Conservation (phyloP, 768 basidiomycete species). For the Rhodotorula kratochvilovae region DNA sequence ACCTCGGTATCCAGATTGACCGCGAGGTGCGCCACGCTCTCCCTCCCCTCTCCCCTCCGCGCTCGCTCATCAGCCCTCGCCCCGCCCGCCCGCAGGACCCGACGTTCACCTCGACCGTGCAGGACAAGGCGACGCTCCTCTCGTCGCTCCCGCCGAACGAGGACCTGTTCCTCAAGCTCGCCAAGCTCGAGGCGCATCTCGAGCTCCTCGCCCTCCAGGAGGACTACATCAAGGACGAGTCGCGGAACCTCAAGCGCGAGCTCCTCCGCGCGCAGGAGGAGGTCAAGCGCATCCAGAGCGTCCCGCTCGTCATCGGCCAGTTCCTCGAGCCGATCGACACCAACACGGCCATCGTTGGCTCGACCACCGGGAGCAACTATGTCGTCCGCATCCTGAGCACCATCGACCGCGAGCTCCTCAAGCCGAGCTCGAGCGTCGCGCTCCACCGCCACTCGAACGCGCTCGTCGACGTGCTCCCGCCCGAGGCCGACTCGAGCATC, state of each 20-base stretch:
- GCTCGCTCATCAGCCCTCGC: not conserved
- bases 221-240: conserved; percentile 98
- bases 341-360: conserved; percentile 91
- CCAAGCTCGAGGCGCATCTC: conserved; percentile 87
- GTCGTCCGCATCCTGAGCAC: conserved; percentile 96
- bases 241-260: conserved; percentile 93
- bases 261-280: conserved; percentile 98
- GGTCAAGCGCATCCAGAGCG: conserved; percentile 97
- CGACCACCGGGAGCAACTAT: conserved; percentile 96
- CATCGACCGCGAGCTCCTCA: conserved; percentile 90
- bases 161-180: conserved; percentile 95
- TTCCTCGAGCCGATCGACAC: conserved; percentile 99
- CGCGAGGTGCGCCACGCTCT: conserved; percentile 20
- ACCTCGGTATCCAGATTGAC: conserved; percentile 37
- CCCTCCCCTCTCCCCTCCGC: not conserved
- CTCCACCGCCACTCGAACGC: conserved; percentile 98
- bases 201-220: conserved; percentile 78
- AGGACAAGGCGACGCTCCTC: conserved; percentile 25
- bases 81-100: conserved; percentile 24
- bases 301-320: conserved; percentile 97
- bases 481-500: conserved; percentile 96
- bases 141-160: conserved; percentile 50
- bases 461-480: conserved; percentile 94
- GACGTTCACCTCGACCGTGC: conserved; percentile 34
- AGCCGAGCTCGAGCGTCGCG: conserved; percentile 89